Conservation (phyloP, 768 basidiomycete species). For the Tulasnella sp. region DNA sequence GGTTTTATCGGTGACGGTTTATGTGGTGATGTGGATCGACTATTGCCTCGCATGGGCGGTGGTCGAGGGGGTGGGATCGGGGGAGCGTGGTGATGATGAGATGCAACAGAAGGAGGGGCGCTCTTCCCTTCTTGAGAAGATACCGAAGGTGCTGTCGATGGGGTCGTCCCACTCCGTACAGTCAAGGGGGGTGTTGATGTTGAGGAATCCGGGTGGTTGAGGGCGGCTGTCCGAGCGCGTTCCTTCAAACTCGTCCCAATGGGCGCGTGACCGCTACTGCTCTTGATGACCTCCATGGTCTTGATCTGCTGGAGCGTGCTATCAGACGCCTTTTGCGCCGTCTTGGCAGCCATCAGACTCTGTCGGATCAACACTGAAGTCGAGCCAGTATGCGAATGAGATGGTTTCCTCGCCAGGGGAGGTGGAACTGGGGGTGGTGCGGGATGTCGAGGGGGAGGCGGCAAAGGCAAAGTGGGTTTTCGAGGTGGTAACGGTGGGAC, state of each 20-base stretch:
- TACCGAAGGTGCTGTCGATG: constrained; percentile 1
- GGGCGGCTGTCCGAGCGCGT: neutral
- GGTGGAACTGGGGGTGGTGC: constrained; percentile 2
- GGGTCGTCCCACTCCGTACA: neutral
- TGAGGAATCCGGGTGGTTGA: constrained; percentile 8
- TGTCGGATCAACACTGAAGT: constrained; percentile 14
- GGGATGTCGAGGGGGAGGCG: constrained; percentile 6
- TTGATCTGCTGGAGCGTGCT: neutral
- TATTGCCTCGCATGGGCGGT: neutral
- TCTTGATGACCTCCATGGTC: constrained; percentile 7
- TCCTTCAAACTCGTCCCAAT: constrained; percentile 4
- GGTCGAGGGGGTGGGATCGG: neutral
- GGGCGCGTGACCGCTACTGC: neutral
- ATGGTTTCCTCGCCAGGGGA: neutral
- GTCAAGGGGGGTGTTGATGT: neutral
- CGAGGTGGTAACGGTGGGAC: constrained; percentile 9
- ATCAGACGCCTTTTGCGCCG: constrained; percentile 7
- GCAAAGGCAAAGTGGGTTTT: neutral
- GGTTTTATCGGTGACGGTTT: neutral
- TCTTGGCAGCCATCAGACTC: constrained; percentile 15
- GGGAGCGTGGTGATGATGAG: too few species aligned
- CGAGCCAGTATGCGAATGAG: constrained; percentile 1
- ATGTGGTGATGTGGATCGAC: constrained; percentile 1
- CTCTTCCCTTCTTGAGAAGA: too few species aligned
- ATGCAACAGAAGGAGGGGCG: too few species aligned